Conservation (phyloP, 2,329 filamentous ascomycete species). For the Fusarium zealandicum region DNA sequence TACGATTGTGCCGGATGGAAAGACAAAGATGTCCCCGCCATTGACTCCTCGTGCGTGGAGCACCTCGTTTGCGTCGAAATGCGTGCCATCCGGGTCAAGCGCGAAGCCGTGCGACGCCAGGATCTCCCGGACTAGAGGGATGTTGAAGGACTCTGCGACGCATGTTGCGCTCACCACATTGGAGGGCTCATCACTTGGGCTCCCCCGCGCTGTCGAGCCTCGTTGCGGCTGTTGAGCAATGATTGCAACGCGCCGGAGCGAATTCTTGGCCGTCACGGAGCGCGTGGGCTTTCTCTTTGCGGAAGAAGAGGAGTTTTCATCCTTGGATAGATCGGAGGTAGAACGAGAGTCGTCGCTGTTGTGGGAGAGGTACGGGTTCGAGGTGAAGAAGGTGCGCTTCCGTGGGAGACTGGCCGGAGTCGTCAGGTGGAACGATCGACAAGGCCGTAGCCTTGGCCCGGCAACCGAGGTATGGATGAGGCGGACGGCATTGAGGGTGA, state of each 20-base stretch:
- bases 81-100: constrained; percentile 67
- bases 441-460: constrained; percentile 39
- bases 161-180: constrained; percentile 66
- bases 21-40: constrained; percentile 90
- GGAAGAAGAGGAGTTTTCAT: constrained; percentile 31
- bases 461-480: constrained; percentile 43
- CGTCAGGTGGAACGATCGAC: constrained; percentile 56
- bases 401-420: constrained; percentile 55
- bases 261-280: constrained; percentile 67
- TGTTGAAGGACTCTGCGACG: constrained; percentile 69
- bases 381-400: constrained; percentile 71
- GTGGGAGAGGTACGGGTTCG: constrained; percentile 62
- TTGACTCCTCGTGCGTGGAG: constrained; percentile 68
- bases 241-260: constrained; percentile 82
- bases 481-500: constrained; percentile 42
- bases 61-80: constrained; percentile 67
- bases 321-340: constrained; percentile 21
- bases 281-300: constrained; percentile 58
- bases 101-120: constrained; percentile 65
- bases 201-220: constrained; percentile 35
- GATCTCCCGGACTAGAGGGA: constrained; percentile 65
- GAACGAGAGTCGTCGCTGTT: constrained; percentile 44
- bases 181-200: constrained; percentile 46
- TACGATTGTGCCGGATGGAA: constrained; percentile 92
- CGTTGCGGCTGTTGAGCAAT: constrained; percentile 74